phyloP scores from a whole-genome alignment of 1,284 basidiomycete species.

The Ustilago loliicola region DNA sequence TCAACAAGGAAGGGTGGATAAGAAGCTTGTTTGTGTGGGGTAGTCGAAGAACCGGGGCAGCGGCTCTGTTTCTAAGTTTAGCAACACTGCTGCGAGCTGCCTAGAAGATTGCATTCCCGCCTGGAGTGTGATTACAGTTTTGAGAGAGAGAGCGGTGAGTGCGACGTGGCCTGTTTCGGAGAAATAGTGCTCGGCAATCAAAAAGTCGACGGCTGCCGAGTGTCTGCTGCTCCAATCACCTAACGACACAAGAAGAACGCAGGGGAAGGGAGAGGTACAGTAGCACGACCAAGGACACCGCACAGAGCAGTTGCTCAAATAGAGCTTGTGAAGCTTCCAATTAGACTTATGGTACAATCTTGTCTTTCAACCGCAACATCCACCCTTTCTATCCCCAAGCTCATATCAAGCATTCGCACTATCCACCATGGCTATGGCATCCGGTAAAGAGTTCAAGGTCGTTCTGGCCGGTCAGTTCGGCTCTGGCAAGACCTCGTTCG shows the following conservation, averaged over 20 bases:
- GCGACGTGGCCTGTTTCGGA: not conserved
- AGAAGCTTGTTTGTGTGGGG: too few relatives aligned
- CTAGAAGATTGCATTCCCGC: not conserved
- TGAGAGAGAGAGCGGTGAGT: not conserved
- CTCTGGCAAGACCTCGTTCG: conserved; percentile 49
- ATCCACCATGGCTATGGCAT: conserved; percentile 28
- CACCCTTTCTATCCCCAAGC: not conserved
- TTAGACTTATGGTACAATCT: too few relatives aligned
- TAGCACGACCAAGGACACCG: too few relatives aligned
- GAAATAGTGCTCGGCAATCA: conserved; percentile 17
- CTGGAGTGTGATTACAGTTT: not conserved
- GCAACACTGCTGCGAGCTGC: not conserved
- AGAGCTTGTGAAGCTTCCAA: too few relatives aligned
- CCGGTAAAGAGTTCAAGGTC: conserved; percentile 51
- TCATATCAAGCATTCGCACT: not conserved
- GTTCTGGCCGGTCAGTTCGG: conserved; percentile 53
- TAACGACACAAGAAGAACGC: not conserved
- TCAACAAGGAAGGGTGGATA: too few relatives aligned
- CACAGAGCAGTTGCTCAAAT: too few relatives aligned
- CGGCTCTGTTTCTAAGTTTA: conserved; percentile 12
- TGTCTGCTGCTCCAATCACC: conserved; percentile 2
- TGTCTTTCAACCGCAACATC: too few relatives aligned
- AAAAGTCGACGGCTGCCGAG: conserved; percentile 4
- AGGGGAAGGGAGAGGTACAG: too few relatives aligned
- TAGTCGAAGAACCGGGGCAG: too few relatives aligned